phyloP scores from a whole-genome alignment of 176 grass and related monocot species.

The Oryza nivara region DNA sequence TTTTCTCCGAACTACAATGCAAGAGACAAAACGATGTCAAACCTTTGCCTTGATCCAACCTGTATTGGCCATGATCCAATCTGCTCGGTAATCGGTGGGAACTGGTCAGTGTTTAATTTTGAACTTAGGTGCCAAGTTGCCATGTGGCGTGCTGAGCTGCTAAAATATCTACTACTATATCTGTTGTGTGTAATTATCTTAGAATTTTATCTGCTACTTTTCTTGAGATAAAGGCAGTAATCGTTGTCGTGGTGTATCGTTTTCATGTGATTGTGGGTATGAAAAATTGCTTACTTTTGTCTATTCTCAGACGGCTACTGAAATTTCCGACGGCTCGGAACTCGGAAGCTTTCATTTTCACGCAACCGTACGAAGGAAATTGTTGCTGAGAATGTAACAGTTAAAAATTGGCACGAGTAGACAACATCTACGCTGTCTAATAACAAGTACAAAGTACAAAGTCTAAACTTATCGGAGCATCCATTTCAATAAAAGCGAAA shows the following conservation, averaged over 20 bases:
- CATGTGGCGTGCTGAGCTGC: not conserved
- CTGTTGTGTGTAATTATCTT: not conserved
- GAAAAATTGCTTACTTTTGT: not conserved
- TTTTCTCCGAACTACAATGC: not conserved
- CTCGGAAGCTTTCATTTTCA: not conserved
- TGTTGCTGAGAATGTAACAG: not conserved
- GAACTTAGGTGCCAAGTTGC: not conserved
- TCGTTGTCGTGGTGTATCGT: not conserved
- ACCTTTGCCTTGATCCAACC: not conserved
- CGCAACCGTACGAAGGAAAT: not conserved
- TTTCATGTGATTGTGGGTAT: not conserved
- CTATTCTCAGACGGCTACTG: not conserved
- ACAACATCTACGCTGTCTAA: not conserved
- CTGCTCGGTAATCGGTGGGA: not conserved
- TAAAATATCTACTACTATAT: not conserved
- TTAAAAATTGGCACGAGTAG: not conserved
- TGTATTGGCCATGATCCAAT: not conserved
- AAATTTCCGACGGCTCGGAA: not conserved
- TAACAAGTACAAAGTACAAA: not conserved
- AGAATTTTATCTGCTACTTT: not conserved
- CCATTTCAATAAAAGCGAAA: not conserved
- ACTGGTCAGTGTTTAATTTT: slow-evolving; percentile 26
- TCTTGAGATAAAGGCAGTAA: too few species aligned
- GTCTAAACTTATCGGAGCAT: not conserved
- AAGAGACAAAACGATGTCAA: not conserved